phyloP scores from a whole-genome alignment of 345 rosid genomes.

The Eucalyptus shirleyi region DNA sequence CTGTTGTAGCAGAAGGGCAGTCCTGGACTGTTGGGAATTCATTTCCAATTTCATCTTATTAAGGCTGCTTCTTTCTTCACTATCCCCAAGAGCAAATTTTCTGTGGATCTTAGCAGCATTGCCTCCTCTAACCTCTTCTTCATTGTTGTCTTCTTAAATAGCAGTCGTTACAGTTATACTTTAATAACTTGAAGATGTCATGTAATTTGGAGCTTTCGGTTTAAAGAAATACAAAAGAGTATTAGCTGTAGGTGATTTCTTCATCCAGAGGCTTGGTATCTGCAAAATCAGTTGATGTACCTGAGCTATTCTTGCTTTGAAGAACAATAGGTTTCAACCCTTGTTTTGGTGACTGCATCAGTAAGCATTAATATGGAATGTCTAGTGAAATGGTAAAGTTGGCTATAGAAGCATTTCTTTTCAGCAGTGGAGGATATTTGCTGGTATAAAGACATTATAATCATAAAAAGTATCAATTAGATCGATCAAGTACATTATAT shows the following conservation, averaged over 20 bases:
- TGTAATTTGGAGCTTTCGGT: not conserved
- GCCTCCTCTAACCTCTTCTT: not conserved
- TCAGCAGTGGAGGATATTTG: not conserved
- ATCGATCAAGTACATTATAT: not conserved
- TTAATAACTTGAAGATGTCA: not conserved
- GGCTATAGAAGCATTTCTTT: not conserved
- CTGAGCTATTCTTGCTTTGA: not conserved
- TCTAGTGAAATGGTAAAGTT: not conserved
- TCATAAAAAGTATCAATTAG: not conserved
- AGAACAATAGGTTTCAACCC: not conserved
- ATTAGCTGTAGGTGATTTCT: not conserved
- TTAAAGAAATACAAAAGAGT: not conserved
- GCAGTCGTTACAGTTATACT: not conserved
- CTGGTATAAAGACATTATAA: not conserved
- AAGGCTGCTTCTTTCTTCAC: not conserved
- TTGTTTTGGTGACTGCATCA: not conserved
- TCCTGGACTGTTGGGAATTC: not conserved
- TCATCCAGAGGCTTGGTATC: not conserved
- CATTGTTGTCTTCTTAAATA: not conserved
- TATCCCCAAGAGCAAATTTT: not conserved
- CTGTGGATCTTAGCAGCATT: not conserved
- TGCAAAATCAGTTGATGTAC: not conserved
- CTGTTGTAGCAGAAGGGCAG: not conserved
- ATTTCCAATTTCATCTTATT: not conserved
- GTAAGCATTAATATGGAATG: not conserved